Percentiles rank a stretch among this genome's conserved stretches.
phyloP scores from a whole-genome alignment of 768 basidiomycete species.

The Serendipita indica region DNA sequence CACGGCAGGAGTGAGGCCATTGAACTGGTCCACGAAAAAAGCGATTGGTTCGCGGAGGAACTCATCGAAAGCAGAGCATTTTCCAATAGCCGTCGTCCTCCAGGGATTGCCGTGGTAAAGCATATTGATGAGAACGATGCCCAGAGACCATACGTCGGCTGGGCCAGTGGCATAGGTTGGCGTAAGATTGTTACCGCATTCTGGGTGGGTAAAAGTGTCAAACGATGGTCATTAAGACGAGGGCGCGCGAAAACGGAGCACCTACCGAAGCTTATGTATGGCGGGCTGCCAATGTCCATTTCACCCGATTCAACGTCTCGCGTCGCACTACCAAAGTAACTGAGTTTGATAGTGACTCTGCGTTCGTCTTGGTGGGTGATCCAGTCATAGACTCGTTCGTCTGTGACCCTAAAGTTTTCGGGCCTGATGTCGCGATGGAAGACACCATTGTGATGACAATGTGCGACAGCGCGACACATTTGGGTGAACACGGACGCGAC shows the following conservation, averaged over 20 bases:
- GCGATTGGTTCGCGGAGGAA: conserved; percentile 64
- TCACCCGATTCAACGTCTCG: conserved; percentile 78
- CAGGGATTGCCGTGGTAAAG: conserved; percentile 97
- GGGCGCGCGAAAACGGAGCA: too few species aligned
- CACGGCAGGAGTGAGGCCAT: conserved; percentile 74
- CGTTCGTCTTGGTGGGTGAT: conserved; percentile 47
- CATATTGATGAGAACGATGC: conserved; percentile 99
- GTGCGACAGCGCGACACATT: conserved; percentile 96
- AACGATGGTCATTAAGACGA: not conserved
- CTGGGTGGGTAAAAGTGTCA: conserved; percentile 29
- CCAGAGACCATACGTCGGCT: conserved; percentile 97
- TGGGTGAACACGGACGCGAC: conserved; percentile 96
- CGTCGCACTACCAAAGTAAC: conserved; percentile 92
- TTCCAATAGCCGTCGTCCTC: conserved; percentile 80
- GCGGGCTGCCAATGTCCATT: conserved; percentile 96
- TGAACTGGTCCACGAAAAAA: conserved; percentile 82
- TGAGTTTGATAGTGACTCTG: conserved; percentile 88
- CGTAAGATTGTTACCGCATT: conserved; percentile 94
- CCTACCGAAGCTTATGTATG: conserved; percentile 95
- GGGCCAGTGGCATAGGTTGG: conserved; percentile 89
- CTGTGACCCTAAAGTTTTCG: conserved; percentile 93
- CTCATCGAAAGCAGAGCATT: conserved; percentile 64
- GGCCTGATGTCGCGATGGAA: conserved; percentile 98
- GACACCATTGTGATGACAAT: conserved; percentile 81
- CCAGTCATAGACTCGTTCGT: conserved; percentile 46